Evolutionary conservation across 306 rosid genomes (phyloP), one percentile per base, ranked within the genome.

Genomic region (Prunus mira): DNA sequence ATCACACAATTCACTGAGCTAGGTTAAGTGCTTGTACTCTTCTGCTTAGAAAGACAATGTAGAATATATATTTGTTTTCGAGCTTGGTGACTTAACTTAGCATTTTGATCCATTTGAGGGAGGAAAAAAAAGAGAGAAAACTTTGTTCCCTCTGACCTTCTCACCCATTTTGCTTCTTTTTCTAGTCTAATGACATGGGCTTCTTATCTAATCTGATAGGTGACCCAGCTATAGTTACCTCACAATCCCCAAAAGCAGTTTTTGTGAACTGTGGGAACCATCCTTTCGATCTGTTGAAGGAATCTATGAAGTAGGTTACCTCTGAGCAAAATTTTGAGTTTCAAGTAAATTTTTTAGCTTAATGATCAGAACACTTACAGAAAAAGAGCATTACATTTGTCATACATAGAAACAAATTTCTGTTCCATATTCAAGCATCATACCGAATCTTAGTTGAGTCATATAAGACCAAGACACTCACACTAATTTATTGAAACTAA

Each of bases 201-300:
- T 72, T 79, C 41, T 79, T 73, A 43, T 82, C 58, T 62, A 12
- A 67, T 66, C 62, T 82, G 78, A 74, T 65, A 83, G 86, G 86
- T 56, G 86, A 83, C 78, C 83, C 83, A 22, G 80, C 71, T 63
- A 45, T 79, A 22, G 86, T 83, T 57, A 50, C 83, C 65, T 49
- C 76, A 25, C 58, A 80, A 69, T 80, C 84, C 67, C 61, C 64
- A 12, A 74, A 63, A 68, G 84, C 84, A 52, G 76, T 80, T 80
- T 80, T 75, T 69, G 84, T 80, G 84, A 80, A 80, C 75, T 80
- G 67, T 38, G 84, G 84, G 25, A 62, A 69, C 71, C 80, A 80
- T 30, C 84, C 84, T 12, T 80, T 75, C 27, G 72, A 80, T 69
- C 80, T 80, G 50, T 34, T 80, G 72, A 64, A 51, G 72, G 84